These are phyloP conservation scores for Lipomyces orientalis DNA, from an alignment of 805 yeast species.

Conservation along the genomic window DNA sequence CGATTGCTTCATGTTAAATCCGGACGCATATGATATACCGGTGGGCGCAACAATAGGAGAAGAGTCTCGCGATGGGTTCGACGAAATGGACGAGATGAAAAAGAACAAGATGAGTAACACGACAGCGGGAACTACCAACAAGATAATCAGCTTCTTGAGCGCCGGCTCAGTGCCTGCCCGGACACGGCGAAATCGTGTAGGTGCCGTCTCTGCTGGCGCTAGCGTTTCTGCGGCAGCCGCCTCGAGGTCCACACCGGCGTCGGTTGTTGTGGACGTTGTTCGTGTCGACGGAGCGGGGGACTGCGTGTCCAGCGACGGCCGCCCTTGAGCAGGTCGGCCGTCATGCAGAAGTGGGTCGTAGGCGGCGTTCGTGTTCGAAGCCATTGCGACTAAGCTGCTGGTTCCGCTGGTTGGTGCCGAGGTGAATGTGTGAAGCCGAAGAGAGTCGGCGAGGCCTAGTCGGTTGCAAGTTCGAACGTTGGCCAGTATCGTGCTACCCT, in stretches of 20 bases:
- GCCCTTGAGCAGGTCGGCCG: conserved; percentile 28
- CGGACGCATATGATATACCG: conserved; percentile 44
- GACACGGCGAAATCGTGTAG: conserved; percentile 30
- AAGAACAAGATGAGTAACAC: conserved; percentile 37
- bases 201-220: conserved; percentile 26
- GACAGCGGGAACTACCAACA: conserved; percentile 39
- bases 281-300: conserved; percentile 12
- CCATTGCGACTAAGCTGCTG: conserved; percentile 4
- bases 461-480: background rate
- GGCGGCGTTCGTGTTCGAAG: conserved; percentile 15
- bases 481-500: background rate
- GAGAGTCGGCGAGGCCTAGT: background rate
- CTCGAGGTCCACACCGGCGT: conserved; percentile 30
- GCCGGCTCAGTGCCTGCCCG: conserved; percentile 37
- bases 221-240: conserved; percentile 34
- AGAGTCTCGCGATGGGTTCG: conserved; percentile 37
- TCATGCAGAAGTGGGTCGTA: conserved; percentile 36
- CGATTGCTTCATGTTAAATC: conserved; percentile 49
- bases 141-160: conserved; percentile 31
- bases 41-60: conserved; percentile 48
- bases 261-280: conserved; percentile 5
- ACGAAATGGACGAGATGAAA: conserved; percentile 33
- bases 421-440: no score
- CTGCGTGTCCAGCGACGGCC: conserved; percentile 17
- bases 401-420: background rate